Conservation (phyloP, 192 early-diverging fungal genomes). For the Mortierella alpina region DNA sequence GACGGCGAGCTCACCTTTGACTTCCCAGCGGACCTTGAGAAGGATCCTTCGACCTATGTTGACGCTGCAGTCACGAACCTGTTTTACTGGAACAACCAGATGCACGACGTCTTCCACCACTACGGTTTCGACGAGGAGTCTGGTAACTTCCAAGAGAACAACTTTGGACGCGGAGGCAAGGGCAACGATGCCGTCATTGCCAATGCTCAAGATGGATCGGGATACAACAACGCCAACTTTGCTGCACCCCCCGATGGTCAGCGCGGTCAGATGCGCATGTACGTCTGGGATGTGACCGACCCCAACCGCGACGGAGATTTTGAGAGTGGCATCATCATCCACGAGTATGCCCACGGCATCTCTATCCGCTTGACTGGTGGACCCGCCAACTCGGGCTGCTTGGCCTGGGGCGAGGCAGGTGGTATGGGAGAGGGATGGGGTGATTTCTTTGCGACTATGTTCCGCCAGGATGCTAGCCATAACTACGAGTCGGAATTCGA, state of each 20-base stretch:
- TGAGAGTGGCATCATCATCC: conserved; percentile 92
- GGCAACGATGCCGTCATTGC: conserved; percentile 90
- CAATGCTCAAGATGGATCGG: conserved; percentile 92
- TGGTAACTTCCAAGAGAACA: conserved; percentile 95
- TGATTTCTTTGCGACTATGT: conserved; percentile 87
- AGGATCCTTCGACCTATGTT: conserved; percentile 75
- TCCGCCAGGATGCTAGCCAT: conserved; percentile 70
- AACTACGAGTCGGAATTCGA: conserved; percentile 70
- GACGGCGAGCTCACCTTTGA: conserved; percentile 74
- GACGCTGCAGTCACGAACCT: conserved; percentile 87
- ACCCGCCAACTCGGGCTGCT: conserved; percentile 88
- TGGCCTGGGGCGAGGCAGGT: conserved; percentile 88
- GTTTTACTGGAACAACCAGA: conserved; percentile 92
- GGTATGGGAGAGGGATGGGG: conserved; percentile 98
- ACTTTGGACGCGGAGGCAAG: conserved; percentile 81
- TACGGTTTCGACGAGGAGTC: conserved; percentile 93
- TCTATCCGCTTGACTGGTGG: conserved; percentile 93
- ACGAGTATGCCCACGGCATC: conserved; percentile 96
- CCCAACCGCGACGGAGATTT: conserved; percentile 88
- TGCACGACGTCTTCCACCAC: conserved; percentile 90
- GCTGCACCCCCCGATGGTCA: conserved; percentile 95
- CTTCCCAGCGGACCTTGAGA: conserved; percentile 73
- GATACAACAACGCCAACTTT: conserved; percentile 95
- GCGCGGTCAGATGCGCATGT: conserved; percentile 94
- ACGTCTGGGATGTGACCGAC: conserved; percentile 83